phyloP scores from a whole-genome alignment of 225 moss, liverwort and hornwort species.

The Antitrichia curtipendula region DNA sequence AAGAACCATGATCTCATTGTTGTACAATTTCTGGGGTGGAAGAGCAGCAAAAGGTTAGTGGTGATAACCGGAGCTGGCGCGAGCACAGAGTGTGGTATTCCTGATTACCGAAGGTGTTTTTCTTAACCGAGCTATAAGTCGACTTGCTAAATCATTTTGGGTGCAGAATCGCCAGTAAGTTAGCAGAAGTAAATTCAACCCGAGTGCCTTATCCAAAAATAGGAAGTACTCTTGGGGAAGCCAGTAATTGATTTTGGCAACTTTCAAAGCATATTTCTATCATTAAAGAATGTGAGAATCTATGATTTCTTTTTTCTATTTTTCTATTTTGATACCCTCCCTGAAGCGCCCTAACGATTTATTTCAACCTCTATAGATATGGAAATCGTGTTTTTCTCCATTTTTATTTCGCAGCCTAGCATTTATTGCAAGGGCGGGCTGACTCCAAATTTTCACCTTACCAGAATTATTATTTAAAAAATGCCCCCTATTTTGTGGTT shows the following conservation, averaged over 20 bases:
- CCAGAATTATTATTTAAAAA: background rate
- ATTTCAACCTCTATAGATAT: background rate
- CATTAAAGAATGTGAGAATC: background rate
- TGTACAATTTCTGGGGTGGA: constrained; percentile 10
- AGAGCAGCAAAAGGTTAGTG: constrained; percentile 67
- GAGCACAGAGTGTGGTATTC: constrained; percentile 94
- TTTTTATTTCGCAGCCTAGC: background rate
- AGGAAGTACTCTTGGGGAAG: background rate
- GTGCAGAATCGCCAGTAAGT: background rate
- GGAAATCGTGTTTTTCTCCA: background rate
- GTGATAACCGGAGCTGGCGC: constrained; percentile 88
- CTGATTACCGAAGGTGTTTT: constrained; percentile 82
- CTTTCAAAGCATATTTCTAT: background rate
- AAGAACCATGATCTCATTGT: background rate
- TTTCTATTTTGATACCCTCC: background rate
- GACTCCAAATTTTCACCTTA: background rate
- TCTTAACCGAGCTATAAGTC: background rate
- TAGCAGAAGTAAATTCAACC: background rate
- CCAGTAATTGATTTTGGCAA: background rate
- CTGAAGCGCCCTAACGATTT: background rate
- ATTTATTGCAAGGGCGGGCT: background rate
- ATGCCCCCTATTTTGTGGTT: background rate
- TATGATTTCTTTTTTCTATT: background rate
- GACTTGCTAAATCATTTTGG: background rate
- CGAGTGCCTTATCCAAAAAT: background rate